phyloP scores from a whole-genome alignment of 352 stramenopile species.

The Pythium graminicola region DNA sequence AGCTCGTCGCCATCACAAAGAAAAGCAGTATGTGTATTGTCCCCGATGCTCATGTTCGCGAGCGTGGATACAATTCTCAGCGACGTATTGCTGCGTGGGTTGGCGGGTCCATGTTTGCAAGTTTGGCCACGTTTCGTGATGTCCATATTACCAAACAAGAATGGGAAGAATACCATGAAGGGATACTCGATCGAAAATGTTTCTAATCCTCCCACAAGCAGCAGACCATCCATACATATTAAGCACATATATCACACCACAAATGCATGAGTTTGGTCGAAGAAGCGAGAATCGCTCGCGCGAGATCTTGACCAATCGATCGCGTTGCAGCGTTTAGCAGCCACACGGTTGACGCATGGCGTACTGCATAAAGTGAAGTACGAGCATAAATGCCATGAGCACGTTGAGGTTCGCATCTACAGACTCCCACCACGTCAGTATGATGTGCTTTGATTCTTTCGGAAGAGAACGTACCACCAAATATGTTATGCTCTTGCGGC shows the following conservation, averaged over 20 bases:
- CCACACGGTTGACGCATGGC: constrained; percentile 78
- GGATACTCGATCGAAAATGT: constrained; percentile 79
- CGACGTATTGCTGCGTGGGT: constrained; percentile 84
- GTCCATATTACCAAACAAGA: constrained; percentile 86
- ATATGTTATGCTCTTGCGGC: constrained; percentile 70
- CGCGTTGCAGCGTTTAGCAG: constrained; percentile 35
- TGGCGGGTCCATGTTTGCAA: constrained; percentile 86
- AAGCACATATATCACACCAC: background rate
- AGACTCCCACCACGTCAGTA: background rate
- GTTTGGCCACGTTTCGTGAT: constrained; percentile 80
- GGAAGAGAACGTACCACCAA: constrained; percentile 56
- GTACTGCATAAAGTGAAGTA: constrained; percentile 86
- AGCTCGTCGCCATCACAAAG: constrained; percentile 35
- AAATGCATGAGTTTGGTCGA: background rate
- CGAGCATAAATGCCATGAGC: constrained; percentile 78
- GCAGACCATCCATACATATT: background rate
- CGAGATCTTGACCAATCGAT: background rate
- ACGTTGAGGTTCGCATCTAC: constrained; percentile 79
- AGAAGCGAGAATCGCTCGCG: background rate
- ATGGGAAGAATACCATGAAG: constrained; percentile 86
- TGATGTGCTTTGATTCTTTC: too few relatives aligned
- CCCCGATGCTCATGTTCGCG: constrained; percentile 64
- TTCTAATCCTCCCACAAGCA: constrained; percentile 32
- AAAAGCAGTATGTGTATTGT: constrained; percentile 49
- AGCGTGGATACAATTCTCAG: constrained; percentile 85